These are phyloP conservation scores for Carex pumila DNA, from an alignment of 176 grass and related monocot species.

Conservation along the genomic window DNA sequence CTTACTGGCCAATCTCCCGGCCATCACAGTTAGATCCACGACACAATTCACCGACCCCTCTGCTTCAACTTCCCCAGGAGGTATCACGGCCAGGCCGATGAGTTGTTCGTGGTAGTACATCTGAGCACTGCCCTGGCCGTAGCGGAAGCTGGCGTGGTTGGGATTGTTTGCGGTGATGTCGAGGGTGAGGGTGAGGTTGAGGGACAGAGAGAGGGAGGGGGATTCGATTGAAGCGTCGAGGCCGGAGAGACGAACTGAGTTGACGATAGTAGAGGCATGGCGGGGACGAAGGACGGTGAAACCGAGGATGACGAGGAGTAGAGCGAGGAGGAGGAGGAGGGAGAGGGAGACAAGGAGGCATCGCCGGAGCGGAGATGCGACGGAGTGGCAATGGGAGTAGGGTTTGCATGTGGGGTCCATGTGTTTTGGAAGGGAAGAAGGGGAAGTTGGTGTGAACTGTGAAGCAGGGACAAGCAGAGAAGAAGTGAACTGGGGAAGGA, in stretches of 20 bases:
- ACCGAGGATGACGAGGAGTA: slow-evolving; percentile 28
- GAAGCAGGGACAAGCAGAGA: neutral
- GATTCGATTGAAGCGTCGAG: slow-evolving; percentile 14
- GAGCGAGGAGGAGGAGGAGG: neutral
- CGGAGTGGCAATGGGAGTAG: neutral
- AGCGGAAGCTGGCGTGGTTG: slow-evolving; percentile 37
- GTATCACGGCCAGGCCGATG: slow-evolving; percentile 25
- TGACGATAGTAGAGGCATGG: slow-evolving; percentile 24
- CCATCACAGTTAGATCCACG: slow-evolving; percentile 29
- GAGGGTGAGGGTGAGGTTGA: slow-evolving; percentile 35
- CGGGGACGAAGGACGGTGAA: slow-evolving; percentile 31
- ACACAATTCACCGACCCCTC: slow-evolving; percentile 14
- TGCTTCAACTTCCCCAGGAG: slow-evolving; percentile 23
- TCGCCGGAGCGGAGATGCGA: neutral
- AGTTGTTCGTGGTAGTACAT: slow-evolving; percentile 20
- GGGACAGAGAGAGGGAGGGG: slow-evolving; percentile 15
- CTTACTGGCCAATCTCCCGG: slow-evolving; percentile 21
- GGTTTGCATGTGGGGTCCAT: slow-evolving; percentile 14
- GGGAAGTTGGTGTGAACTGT: neutral
- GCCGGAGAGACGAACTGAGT: slow-evolving; percentile 26
- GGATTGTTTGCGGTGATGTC: slow-evolving; percentile 30
- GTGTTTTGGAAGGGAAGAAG: neutral
- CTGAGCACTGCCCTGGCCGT: slow-evolving; percentile 14
- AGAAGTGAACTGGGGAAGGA: neutral
- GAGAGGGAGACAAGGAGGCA: slow-evolving; percentile 9